Evolutionary conservation across 805 yeast species (phyloP), one percentile per base, ranked within the genome.

Genomic region (Grigorovia transvaalensis): DNA sequence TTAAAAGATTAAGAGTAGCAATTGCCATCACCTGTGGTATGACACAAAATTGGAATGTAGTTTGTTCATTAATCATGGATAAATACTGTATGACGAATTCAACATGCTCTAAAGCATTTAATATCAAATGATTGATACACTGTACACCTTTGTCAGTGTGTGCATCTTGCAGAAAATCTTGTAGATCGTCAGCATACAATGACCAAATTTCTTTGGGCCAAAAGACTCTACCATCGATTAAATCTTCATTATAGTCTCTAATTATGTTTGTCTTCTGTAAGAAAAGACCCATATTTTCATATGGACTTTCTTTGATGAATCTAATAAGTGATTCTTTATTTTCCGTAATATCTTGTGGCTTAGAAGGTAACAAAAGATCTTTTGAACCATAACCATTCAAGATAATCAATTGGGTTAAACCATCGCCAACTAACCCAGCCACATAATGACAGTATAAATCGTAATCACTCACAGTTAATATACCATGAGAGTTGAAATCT

Each of bases 1-100:
- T 90, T 38, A 93, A 85, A 50, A 83, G 74, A 20, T 91, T 88
- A 59, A 93, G 76, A 1, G 98, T 88, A 15, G 99, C 97, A 67
- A 93, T 85, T 41, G 98, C 96, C 99, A 93, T 93, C 18, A 91
- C 97, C 72, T 93, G 99, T 18, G 99, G 99, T 64, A 93, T 93
- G 11, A 97, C 88, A 73, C 97, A 90, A 74, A 93, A 93, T 60
- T 82, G 85, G 74, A 88, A 93, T 48, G 84, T 71, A 1, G 96
- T 80, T 54, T 84, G 86, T 65, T 93, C 99, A 53, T 78, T 77
- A 48, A 93, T 78, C 55, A 82, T 74, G 17, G 91, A 78, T 52
- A 93, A 74, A 66, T 86, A 93, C 49, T 77, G 77, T 59, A 93
- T 75, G 33, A 82, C 85, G 62, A 88, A 93, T 50, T 78, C 78